Base-by-base conservation (phyloP, 768 basidiomycete species). In the Amanita exitialis region DNA sequence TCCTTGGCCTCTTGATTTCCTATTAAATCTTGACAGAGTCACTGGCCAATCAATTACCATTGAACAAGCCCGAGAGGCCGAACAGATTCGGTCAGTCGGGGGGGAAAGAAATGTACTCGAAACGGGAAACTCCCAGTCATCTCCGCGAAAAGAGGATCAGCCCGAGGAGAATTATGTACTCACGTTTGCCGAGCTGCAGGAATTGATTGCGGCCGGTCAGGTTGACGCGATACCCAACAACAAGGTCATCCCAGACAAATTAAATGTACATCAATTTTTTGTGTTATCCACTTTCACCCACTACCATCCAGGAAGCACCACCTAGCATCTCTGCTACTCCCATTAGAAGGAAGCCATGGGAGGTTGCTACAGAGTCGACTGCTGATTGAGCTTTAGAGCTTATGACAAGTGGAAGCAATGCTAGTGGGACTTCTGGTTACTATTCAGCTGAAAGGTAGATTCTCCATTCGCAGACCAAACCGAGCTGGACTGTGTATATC, bases 191-290 rank as follows among this genome's bases (percentile, higher is more conserved):
- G 81, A 90, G 62, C 66, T 90, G 48, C 78, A 86, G 58, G 71
- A 72, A 32, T 68, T 90, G 53, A 85, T 90, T 53, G 78, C 86
- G 57, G 70, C 82, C 16, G 87, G 86, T 15, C 78, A 74, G 55
- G 76, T 78, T 3, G 83, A 86, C 56, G 66, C 80, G 60, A 87
- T 90, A 34, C 88, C 88, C 1, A 85, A 90, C 58, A 90, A 89
- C 61, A 86, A 81, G 56, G 53, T 73, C 49, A 86, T 90, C 41
- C 79, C 83, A 0, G 72, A 82, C n/a, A 67, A 61, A 2, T 57
- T 90, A 32, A 86, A 82, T 66, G 88, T 86, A 59, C 55, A 78
- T 62, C 32, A 30, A 18, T 44, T 48, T 53, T 48, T 36, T 34
- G 50, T 18, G 47, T 32, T 38, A 47, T 36, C 32, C 25, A 10